Conservation (phyloP, 768 basidiomycete species). For the Trametes cinnabarina region DNA sequence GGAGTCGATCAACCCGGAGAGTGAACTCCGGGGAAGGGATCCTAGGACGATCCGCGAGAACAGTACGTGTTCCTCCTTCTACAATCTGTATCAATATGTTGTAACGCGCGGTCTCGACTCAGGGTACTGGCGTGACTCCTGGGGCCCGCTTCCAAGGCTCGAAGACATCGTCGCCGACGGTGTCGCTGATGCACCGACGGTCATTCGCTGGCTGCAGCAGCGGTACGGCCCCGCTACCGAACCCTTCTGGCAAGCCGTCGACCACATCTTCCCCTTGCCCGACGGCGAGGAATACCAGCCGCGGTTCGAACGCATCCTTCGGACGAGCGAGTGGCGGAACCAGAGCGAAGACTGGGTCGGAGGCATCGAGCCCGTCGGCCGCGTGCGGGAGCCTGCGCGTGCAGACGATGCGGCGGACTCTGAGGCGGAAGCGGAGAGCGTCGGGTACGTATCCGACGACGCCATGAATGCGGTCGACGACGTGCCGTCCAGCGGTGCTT, state of each 20-base stretch:
- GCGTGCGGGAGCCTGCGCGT: constrained; percentile 4
- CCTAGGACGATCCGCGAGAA: neutral
- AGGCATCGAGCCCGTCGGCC: constrained; percentile 5
- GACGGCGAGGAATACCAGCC: neutral
- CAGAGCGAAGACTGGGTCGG: constrained; percentile 6
- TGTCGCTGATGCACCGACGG: neutral
- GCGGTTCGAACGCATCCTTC: constrained; percentile 2
- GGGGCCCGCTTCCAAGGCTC: constrained; percentile 4
- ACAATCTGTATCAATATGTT: too few relatives aligned
- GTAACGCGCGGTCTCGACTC: neutral
- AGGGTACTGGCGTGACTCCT: constrained; percentile 1
- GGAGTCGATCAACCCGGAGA: neutral
- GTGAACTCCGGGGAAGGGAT: constrained; percentile 1
- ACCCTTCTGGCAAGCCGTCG: neutral
- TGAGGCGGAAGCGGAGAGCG: constrained; percentile 8
- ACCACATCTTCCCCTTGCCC: constrained; percentile 6
- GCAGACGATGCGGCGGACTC: constrained; percentile 13
- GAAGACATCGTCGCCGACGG: neutral
- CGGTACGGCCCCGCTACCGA: neutral
- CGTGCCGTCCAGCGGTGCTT: neutral
- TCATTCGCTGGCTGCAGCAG: neutral
- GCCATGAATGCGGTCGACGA: neutral
- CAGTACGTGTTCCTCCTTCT: neutral
- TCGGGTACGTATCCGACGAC: constrained; percentile 2
- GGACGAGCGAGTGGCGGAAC: constrained; percentile 4